A percentile compares a stretch with the other conserved stretches of the same genome.
phyloP scores from a whole-genome alignment of 495 filamentous ascomycete genomes.

The Hapsidospora chrysogenum region DNA sequence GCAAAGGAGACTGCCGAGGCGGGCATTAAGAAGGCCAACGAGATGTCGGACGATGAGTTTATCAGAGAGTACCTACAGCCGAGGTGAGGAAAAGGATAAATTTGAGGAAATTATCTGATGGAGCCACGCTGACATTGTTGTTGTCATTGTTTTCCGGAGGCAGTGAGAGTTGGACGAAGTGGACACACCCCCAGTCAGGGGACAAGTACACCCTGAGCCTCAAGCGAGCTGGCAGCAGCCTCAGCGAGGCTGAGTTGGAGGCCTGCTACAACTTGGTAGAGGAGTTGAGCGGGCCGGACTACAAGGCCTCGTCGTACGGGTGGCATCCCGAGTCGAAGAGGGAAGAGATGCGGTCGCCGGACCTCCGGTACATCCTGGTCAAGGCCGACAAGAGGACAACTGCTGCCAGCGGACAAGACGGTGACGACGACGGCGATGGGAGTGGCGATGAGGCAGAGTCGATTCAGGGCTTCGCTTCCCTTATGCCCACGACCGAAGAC shows the following conservation, averaged over 20 bases:
- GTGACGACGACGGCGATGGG: neutral
- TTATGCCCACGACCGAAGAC: slow-evolving; percentile 74
- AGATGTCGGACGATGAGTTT: slow-evolving; percentile 26
- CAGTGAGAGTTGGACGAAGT: slow-evolving; percentile 19
- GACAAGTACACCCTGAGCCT: slow-evolving; percentile 26
- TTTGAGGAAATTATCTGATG: neutral
- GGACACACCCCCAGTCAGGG: slow-evolving; percentile 24
- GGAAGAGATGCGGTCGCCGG: slow-evolving; percentile 58
- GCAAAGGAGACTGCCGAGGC: too few species aligned
- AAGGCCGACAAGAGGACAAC: slow-evolving; percentile 13
- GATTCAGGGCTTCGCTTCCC: slow-evolving; percentile 53
- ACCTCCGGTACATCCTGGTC: slow-evolving; percentile 51
- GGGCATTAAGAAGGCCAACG: slow-evolving; percentile 24
- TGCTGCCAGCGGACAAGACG: neutral
- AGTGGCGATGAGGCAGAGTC: slow-evolving; percentile 1
- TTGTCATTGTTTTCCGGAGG: neutral
- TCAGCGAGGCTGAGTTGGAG: slow-evolving; percentile 36
- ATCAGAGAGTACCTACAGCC: slow-evolving; percentile 24
- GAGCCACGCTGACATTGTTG: neutral
- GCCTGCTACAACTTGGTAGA: slow-evolving; percentile 57
- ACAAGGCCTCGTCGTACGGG: slow-evolving; percentile 42
- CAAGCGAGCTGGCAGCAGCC: slow-evolving; percentile 19
- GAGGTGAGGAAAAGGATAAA: slow-evolving; percentile 14
- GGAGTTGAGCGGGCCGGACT: slow-evolving; percentile 48
- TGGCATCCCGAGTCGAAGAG: slow-evolving; percentile 58